These are phyloP conservation scores for Euphorbia tirucalli DNA, from an alignment of 345 rosid genomes.

Conservation along the genomic window DNA sequence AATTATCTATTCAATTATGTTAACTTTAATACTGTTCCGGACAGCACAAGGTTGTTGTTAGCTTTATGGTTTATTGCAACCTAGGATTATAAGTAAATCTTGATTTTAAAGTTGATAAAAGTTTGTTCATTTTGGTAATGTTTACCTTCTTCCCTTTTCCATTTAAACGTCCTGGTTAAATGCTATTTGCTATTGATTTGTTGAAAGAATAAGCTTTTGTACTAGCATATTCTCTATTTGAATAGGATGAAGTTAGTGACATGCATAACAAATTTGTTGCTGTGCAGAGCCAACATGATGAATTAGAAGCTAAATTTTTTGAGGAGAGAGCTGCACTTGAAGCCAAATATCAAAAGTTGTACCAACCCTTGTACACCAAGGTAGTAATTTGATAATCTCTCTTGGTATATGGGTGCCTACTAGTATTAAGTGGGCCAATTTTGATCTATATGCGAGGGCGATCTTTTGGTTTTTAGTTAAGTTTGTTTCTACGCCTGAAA, in stretches of 20 bases:
- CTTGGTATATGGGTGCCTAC: not conserved
- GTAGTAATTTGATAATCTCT: conserved; percentile 28
- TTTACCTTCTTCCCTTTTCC: too few species aligned
- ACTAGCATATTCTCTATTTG: not conserved
- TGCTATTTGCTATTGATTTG: not conserved
- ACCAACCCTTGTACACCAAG: conserved; percentile 78
- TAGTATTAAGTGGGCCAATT: not conserved
- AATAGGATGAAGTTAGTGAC: not conserved
- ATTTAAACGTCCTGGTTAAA: too few species aligned
- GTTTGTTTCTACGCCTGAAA: not conserved
- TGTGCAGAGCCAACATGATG: conserved; percentile 75
- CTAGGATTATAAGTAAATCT: too few species aligned
- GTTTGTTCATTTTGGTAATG: too few species aligned
- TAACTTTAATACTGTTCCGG: too few species aligned
- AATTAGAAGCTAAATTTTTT: conserved; percentile 75
- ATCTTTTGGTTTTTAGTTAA: not conserved
- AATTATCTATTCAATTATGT: too few species aligned
- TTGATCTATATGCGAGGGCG: not conserved
- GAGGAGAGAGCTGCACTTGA: conserved; percentile 92
- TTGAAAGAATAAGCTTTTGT: not conserved
- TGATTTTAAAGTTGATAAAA: too few species aligned
- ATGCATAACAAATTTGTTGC: not conserved
- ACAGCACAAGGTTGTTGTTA: too few species aligned
- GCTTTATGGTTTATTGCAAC: too few species aligned
- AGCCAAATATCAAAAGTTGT: conserved; percentile 83